Base-by-base conservation (phyloP, 495 filamentous ascomycete genomes). In the Xanthoparmelia taractica region DNA sequence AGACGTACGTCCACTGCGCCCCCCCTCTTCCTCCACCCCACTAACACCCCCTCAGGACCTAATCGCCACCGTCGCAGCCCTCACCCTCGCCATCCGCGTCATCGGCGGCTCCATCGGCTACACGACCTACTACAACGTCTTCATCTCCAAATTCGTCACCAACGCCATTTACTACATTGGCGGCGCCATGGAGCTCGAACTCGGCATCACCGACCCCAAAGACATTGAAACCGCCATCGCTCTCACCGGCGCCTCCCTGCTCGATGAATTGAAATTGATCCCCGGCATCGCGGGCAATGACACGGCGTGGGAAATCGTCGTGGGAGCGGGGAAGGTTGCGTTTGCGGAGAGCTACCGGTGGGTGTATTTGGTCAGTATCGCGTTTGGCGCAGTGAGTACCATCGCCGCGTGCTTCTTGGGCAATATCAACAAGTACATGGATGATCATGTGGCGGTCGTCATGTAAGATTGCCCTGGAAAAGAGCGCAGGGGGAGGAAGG, bases 41-140 rank as follows among this genome's bases (percentile, higher is more conserved):
- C 60, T 66, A 18, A 62, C 11, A n/a, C 27, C 37, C 33, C 43
- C 13, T 58, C 62, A 80, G 78, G 86, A 89, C 61, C 73, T 89
- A 1, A 88, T 91, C 67, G 87, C 87, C 57, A 90, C 87, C 23
- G 81, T 90, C 58, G 84, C 87, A 17, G 85, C 87, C 15, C 74
- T 91, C n/a, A 88, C 87, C 3, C 84, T 90, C 57, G 81, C 85
- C 29, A 85, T 90, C 63, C 85, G 87, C 57, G 85, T 88, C 59
- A 78, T 89, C 40, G 87, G 87, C 40, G 87, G 87, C 41, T 76
- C 82, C 38, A 83, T 91, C 60, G 87, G 87, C 50, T 91, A 89
- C 70, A 81, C 80, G 29, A 81, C 86, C 63, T 91, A 91, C 79
- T 90, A 85, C 79, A 91, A 89, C 69, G 79, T 91, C 67, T 91